Conservation (phyloP, 2,329 filamentous ascomycete species). For the Talaromyces sp. region DNA sequence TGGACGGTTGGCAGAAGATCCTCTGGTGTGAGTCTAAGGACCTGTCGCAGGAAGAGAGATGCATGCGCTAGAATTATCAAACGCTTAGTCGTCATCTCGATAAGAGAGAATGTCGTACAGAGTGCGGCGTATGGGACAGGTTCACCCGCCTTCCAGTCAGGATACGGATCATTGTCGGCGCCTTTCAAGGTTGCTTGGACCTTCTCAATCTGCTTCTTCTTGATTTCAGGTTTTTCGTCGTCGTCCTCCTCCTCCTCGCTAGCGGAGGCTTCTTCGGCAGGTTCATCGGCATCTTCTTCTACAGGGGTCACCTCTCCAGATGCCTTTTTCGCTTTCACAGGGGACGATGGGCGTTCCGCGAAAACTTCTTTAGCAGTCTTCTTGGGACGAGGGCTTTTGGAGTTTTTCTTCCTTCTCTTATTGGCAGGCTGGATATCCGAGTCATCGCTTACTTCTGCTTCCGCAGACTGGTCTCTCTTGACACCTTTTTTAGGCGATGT, state of each 20-base stretch:
- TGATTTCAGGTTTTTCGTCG: slow-evolving; percentile 65
- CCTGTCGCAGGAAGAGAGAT: slow-evolving; percentile 85
- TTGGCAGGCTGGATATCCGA: slow-evolving; percentile 59
- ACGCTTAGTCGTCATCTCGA: slow-evolving; percentile 92
- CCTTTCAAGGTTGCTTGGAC: slow-evolving; percentile 72
- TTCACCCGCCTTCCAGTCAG: slow-evolving; percentile 85
- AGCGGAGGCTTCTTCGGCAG: slow-evolving; percentile 40
- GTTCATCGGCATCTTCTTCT: slow-evolving; percentile 30
- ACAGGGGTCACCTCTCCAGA: slow-evolving; percentile 46
- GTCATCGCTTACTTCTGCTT: slow-evolving; percentile 46
- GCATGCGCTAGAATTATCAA: slow-evolving; percentile 85
- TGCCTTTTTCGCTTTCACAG: slow-evolving; percentile 35
- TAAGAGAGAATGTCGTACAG: slow-evolving; percentile 88
- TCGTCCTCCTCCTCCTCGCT: slow-evolving; percentile 56
- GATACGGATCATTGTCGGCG: slow-evolving; percentile 74
- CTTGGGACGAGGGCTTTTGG: slow-evolving; percentile 27
- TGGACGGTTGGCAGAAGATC: slow-evolving; percentile 86
- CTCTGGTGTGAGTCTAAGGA: slow-evolving; percentile 82
- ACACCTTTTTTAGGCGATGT: slow-evolving; percentile 24
- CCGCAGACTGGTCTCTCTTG: slow-evolving; percentile 41
- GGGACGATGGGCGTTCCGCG: slow-evolving; percentile 24
- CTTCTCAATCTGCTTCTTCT: slow-evolving; percentile 73
- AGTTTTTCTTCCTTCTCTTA: slow-evolving; percentile 47
- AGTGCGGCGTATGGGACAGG: slow-evolving; percentile 93
- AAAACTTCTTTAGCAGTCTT: slow-evolving; percentile 21